Evolutionary conservation across 306 rosid species (phyloP), one percentile per base, ranked within the genome.

Genomic region (Glycine tomentella): DNA sequence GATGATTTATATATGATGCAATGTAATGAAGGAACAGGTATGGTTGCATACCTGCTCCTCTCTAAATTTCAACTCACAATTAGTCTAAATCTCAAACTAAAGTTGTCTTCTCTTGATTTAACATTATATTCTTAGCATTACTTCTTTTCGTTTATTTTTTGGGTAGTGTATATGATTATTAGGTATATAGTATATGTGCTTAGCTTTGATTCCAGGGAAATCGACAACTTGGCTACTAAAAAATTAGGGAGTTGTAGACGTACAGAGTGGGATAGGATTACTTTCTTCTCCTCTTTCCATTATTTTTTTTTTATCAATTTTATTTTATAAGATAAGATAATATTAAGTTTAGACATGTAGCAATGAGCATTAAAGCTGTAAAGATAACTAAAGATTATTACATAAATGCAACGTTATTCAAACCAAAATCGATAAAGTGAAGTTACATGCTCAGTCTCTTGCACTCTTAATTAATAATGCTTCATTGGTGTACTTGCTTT

Each of bases 21-120:
- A 51, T 59, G 7, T 78, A 31, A 34, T 10, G 55, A 53, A 75
- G 70, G 68, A 64, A 58, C 66, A 72, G 79, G 77, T 76, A 76
- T 57, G 83, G 80, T 46, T 67, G 83, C 85, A 80, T 59, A 87
- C 70, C 92, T 31, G 68, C 82, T 80, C 80, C 87, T 45, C 72
- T 57, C 4, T 12, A 44, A 15, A 17, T 74, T 64, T 8, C 82
- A 20, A 9, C 15, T 74, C 56, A 6, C 82, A 20, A 9, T 31
- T 58, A 16, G 46, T 80, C 63, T 15, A n/a, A 9, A 15, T 8
- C 64, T 63, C 68, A 49, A 38, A 53, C 44, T 16, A 20, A 34
- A 77, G 20, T 11, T 51, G 16, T 61, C 56, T 63, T 81, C 57
- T 74, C 45, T 69, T 48, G 42, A 38, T 53, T 61, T 69, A 53